Conservation (phyloP, 2,329 filamentous ascomycete species). For the Fusarium gaditjirri region DNA sequence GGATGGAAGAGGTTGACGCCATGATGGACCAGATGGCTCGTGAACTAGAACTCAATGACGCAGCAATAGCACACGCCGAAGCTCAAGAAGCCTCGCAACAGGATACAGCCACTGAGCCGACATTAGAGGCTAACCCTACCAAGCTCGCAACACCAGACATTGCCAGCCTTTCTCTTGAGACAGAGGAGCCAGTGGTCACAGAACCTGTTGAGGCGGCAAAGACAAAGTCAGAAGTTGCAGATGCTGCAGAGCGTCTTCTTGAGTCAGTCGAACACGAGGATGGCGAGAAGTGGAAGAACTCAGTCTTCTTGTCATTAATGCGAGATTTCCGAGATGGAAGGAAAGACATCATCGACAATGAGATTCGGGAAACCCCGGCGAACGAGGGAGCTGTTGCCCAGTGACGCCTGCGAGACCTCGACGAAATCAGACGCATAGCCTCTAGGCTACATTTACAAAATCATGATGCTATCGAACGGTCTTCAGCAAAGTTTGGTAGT, state of each 20-base stretch:
- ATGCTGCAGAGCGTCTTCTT: constrained; percentile 56
- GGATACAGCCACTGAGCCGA: constrained; percentile 5
- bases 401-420: constrained; percentile 23
- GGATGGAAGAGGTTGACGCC: constrained; percentile 54
- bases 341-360: constrained; percentile 57
- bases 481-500: background rate
- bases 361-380: constrained; percentile 50
- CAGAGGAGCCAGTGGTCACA: constrained; percentile 20
- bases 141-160: constrained; percentile 48
- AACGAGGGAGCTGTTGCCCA: constrained; percentile 21
- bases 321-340: constrained; percentile 57
- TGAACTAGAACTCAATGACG: constrained; percentile 53
- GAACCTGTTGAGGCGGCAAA: constrained; percentile 34
- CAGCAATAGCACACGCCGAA: constrained; percentile 41
- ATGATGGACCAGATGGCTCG: constrained; percentile 57
- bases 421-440: background rate
- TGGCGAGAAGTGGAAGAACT: constrained; percentile 60
- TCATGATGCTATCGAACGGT: background rate
- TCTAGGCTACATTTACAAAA: background rate
- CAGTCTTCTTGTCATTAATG: constrained; percentile 57
- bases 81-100: constrained; percentile 10
- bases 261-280: constrained; percentile 57
- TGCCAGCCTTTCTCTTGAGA: constrained; percentile 46
- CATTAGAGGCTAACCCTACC: constrained; percentile 6
- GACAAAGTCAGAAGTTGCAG: constrained; percentile 53